Percentiles rank a stretch among this genome's conserved stretches.
phyloP scores from a whole-genome alignment of 257 asterid species.

The Asclepias syriaca region DNA sequence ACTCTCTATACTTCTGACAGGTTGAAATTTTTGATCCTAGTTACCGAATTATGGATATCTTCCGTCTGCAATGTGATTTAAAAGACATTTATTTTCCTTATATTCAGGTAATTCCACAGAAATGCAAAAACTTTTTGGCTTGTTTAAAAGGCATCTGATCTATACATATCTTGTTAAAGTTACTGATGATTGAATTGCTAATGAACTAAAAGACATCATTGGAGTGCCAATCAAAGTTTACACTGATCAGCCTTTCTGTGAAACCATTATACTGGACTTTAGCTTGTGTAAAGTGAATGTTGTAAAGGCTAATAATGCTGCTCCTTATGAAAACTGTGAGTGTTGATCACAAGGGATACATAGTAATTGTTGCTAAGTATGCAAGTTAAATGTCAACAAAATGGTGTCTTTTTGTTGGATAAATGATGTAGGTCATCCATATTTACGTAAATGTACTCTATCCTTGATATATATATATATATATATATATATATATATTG shows the following conservation, averaged over 20 bases:
- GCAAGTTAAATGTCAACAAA: neutral
- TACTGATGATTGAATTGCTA: neutral
- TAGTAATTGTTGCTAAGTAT: neutral
- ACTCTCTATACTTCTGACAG: slow-evolving; percentile 26
- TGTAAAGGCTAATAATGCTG: neutral
- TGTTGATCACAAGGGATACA: neutral
- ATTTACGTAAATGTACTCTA: neutral
- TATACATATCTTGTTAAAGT: neutral
- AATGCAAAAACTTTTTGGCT: neutral
- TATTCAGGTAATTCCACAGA: slow-evolving; percentile 50
- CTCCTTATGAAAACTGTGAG: neutral
- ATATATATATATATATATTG: neutral
- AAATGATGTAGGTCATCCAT: neutral
- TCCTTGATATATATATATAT: neutral
- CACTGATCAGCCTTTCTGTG: neutral
- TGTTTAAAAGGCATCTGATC: neutral
- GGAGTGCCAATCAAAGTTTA: neutral
- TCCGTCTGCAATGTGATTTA: slow-evolving; percentile 34
- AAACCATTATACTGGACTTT: neutral
- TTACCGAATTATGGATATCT: slow-evolving; percentile 19
- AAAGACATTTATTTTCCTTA: slow-evolving; percentile 84
- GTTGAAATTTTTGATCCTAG: slow-evolving; percentile 50
- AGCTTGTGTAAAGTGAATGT: neutral
- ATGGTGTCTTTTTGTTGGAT: neutral
- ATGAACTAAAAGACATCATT: neutral